Conservation (phyloP, 805 yeast genomes). For the Candida qinlingensis region DNA sequence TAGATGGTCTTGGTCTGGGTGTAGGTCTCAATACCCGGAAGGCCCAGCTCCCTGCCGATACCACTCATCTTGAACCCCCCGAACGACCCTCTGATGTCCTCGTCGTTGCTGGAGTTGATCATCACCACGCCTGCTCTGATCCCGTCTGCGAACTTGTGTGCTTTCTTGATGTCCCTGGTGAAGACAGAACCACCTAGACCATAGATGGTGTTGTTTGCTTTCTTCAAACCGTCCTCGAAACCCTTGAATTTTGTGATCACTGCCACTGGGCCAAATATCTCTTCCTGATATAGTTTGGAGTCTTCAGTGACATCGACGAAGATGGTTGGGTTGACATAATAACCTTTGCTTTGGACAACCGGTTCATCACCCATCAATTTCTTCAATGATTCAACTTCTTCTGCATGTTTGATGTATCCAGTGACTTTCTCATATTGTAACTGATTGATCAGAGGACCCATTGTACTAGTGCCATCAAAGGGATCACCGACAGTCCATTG, state of each 20-base stretch:
- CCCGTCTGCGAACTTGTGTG: conserved; percentile 56
- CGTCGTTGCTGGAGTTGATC: conserved; percentile 64
- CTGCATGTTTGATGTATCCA: conserved; percentile 40
- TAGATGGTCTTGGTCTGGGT: conserved; percentile 75
- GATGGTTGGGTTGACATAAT: conserved; percentile 68
- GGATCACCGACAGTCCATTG: conserved; percentile 55
- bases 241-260: conserved; percentile 57
- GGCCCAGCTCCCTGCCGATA: conserved; percentile 76
- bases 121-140: conserved; percentile 66
- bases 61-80: conserved; percentile 82
- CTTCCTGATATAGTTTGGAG: conserved; percentile 69
- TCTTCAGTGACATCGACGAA: conserved; percentile 63
- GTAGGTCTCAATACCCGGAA: conserved; percentile 63
- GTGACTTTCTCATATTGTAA: conserved; percentile 49
- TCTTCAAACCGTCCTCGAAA: conserved; percentile 60
- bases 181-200: conserved; percentile 84
- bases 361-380: conserved; percentile 36
- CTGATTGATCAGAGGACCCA: conserved; percentile 62
- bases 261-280: conserved; percentile 86
- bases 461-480: conserved; percentile 39
- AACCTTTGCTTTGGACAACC: conserved; percentile 40
- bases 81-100: conserved; percentile 63
- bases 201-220: conserved; percentile 69
- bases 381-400: conserved; percentile 43
- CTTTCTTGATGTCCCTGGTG: conserved; percentile 59